Conservation (phyloP, 345 rosid species). For the Eucalyptus marginata region DNA sequence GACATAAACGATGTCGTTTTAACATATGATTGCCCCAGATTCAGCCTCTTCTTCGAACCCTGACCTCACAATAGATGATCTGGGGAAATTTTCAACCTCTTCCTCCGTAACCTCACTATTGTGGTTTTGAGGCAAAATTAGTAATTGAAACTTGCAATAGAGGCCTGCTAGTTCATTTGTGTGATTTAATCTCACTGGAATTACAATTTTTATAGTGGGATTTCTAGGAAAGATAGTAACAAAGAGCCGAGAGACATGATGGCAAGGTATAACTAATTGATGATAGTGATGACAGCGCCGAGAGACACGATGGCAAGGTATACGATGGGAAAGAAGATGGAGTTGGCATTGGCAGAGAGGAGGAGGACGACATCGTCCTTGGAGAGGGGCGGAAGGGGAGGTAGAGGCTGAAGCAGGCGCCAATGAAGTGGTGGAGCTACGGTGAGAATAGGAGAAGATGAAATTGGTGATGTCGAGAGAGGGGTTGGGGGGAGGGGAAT, state of each 20-base stretch:
- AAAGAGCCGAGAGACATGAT: neutral
- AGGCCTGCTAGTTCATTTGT: neutral
- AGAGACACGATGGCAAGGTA: neutral
- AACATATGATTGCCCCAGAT: neutral
- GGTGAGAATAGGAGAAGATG: neutral
- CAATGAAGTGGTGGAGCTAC: neutral
- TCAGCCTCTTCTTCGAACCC: neutral
- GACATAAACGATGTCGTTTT: neutral
- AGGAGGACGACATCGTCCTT: neutral
- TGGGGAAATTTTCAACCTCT: neutral
- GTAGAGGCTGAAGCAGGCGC: neutral
- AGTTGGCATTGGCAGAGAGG: neutral
- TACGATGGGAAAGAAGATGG: neutral
- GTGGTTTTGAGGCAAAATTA: neutral
- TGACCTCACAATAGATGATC: neutral
- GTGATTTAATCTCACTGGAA: neutral
- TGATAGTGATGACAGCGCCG: neutral
- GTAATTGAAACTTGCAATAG: neutral
- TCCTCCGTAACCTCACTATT: neutral
- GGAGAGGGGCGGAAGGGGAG: neutral
- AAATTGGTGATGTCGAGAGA: neutral
- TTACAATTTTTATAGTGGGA: neutral
- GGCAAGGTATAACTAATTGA: neutral
- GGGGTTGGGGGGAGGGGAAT: neutral
- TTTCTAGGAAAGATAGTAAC: neutral